A percentile compares a stretch with the other conserved stretches of the same genome.
Evolutionary conservation across 2,329 filamentous ascomycete species (phyloP).

Genomic region (Hyphodiscus sp.): DNA sequence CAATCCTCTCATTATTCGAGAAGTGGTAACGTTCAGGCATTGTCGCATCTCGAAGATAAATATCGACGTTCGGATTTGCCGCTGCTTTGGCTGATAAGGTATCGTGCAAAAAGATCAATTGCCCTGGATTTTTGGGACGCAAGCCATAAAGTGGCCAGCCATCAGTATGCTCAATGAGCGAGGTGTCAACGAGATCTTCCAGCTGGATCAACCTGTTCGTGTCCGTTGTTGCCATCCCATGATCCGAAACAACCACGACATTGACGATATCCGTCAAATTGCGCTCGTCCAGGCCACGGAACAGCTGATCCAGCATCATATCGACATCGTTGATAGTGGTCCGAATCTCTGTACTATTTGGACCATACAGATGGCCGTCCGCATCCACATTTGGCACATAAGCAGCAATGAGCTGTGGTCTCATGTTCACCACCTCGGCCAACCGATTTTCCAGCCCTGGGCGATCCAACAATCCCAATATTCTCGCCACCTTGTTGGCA

Average conservation of each 20-base stretch:
- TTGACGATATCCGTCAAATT: slow-evolving; percentile 91
- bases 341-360: slow-evolving; percentile 88
- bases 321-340: slow-evolving; percentile 75
- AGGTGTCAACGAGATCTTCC: slow-evolving; percentile 77
- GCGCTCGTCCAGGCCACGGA: slow-evolving; percentile 68
- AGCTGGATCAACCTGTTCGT: slow-evolving; percentile 75
- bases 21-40: slow-evolving; percentile 97
- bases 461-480: slow-evolving; percentile 78
- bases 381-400: slow-evolving; percentile 91
- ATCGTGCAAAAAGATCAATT: slow-evolving; percentile 63
- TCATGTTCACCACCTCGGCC: slow-evolving; percentile 44
- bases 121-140: slow-evolving; percentile 63
- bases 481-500: slow-evolving; percentile 66
- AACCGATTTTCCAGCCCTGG: slow-evolving; percentile 61
- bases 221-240: slow-evolving; percentile 95
- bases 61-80: slow-evolving; percentile 66
- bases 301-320: slow-evolving; percentile 69
- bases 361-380: slow-evolving; percentile 82
- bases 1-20: slow-evolving; percentile 78
- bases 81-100: slow-evolving; percentile 49
- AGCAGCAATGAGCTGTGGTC: slow-evolving; percentile 86
- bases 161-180: slow-evolving; percentile 74
- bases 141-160: slow-evolving; percentile 93
- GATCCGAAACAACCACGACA: slow-evolving; percentile 91
- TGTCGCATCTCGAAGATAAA: slow-evolving; percentile 77